A percentile compares a stretch with the other conserved stretches of the same genome.
Evolutionary conservation across 139 green algal genomes (phyloP).

Genomic region (Picochlorum sp.): DNA sequence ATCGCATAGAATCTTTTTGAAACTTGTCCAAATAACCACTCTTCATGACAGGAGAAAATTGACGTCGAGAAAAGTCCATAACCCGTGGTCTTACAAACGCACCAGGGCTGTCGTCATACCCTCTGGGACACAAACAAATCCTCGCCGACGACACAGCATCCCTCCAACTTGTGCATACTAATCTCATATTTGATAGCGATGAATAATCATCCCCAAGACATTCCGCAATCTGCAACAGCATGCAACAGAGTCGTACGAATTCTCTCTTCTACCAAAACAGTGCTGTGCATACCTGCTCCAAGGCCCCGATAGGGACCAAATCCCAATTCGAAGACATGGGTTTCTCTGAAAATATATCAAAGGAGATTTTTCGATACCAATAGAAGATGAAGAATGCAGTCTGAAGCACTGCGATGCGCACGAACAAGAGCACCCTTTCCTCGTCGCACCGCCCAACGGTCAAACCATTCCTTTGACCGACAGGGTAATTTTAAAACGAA

Average conservation of each 20-base stretch:
- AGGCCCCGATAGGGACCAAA: not conserved
- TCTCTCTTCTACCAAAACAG: too few relatives aligned
- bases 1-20: too few relatives aligned
- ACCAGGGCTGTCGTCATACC: not conserved
- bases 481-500: too few relatives aligned
- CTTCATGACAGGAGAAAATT: not conserved
- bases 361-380: too few relatives aligned
- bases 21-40: not conserved
- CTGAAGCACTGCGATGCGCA: too few relatives aligned
- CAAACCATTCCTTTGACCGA: too few relatives aligned
- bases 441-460: too few relatives aligned
- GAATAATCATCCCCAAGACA: not conserved
- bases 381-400: too few relatives aligned
- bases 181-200: not conserved
- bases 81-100: not conserved
- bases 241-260: too few relatives aligned
- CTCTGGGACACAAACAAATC: not conserved
- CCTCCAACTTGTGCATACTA: not conserved
- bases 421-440: too few relatives aligned
- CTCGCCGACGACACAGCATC: not conserved
- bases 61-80: not conserved
- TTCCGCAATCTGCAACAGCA: not conserved
- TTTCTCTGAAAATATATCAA: not conserved
- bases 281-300: not conserved
- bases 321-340: constrained; percentile 5